Evolutionary conservation across 1,139 yeast genomes (phyloP), one percentile per base, ranked within the genome.

Genomic region (Debaryomycetaceae sp.): DNA sequence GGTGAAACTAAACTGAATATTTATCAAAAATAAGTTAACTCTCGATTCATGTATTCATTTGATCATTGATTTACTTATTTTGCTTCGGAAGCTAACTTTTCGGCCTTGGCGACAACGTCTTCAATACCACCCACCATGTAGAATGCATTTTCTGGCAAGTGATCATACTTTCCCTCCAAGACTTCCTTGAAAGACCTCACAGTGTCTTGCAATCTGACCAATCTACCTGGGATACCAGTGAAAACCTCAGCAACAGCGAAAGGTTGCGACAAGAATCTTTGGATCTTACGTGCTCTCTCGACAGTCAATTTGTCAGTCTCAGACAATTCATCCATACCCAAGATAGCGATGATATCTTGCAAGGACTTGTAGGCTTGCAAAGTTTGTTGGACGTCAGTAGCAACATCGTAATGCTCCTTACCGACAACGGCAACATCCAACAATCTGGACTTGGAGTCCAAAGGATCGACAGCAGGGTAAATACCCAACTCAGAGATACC

Each of bases 391-490:
- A 92, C 98, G 65, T 75, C 69, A 57, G 95, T 78, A 53, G 98
- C 98, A 70, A 86, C 91, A 58, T 83, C 85, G 78, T 92, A 92
- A 79, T 92, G 98, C 79, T 92, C 98, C 76, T 88, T 87, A 74
- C 98, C 98, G 62, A 92, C 96, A 64, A 92, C 95, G 53, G 96
- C 69, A 63, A 83, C 96, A 71, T 92, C 98, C 71, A 92, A 84
- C 73, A 92, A 87, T 85, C 98, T 91, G 51, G 98, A 92, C 78
- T 87, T 92, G 67, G 98, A 92, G 78, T 92, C 98, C 75, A 92
- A 87, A 68, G 98, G 98, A 79, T 92, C 98, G 81, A 92, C 98
- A 68, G 98, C 98, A 70, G 98, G 98, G 89, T 92, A 92, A 73
- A 92, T 92, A 89, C 98, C 98, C 76, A 92, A 83, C 81, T 92